phyloP scores from a whole-genome alignment of 1,284 basidiomycete genomes.

The Trametes hirsuta region DNA sequence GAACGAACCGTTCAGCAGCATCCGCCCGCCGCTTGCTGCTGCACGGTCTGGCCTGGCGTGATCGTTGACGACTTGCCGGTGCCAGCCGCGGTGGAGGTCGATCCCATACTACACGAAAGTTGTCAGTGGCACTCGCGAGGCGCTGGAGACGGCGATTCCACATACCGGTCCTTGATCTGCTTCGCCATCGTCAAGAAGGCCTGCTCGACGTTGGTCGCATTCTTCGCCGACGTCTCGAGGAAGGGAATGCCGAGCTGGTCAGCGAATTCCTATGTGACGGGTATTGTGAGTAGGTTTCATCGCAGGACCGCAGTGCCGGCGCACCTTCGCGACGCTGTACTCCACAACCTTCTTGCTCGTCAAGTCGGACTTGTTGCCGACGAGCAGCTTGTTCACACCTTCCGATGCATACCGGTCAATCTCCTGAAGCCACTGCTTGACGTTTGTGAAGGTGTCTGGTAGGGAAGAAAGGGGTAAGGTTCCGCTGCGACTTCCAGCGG shows the following conservation, averaged over 20 bases:
- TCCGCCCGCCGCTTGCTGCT: conserved; percentile 72
- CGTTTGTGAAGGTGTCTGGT: conserved; percentile 94
- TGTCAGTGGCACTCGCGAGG: conserved; percentile 3
- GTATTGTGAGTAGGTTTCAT: conserved; percentile 10
- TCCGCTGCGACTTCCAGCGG: neutral
- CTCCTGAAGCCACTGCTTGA: conserved; percentile 99
- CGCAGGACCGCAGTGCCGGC: conserved; percentile 21
- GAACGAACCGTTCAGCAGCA: conserved; percentile 61
- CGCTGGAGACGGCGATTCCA: neutral
- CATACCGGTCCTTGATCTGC: conserved; percentile 95
- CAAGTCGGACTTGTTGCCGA: conserved; percentile 98
- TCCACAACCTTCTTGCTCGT: conserved; percentile 99
- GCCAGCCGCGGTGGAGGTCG: conserved; percentile 70
- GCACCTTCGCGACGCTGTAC: conserved; percentile 93
- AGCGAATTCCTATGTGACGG: conserved; percentile 78
- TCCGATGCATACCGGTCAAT: conserved; percentile 99
- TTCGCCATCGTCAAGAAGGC: conserved; percentile 99
- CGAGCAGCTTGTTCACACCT: conserved; percentile 97
- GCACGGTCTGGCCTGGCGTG: conserved; percentile 76
- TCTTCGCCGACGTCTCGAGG: conserved; percentile 99
- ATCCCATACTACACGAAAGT: conserved; percentile 66
- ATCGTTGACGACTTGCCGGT: conserved; percentile 72
- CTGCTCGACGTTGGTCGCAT: conserved; percentile 98
- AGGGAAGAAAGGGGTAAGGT: conserved; percentile 11
- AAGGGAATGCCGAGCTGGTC: conserved; percentile 95